Evolutionary conservation across 768 basidiomycete species (phyloP).

Genomic region (Termitomyces sp.): DNA sequence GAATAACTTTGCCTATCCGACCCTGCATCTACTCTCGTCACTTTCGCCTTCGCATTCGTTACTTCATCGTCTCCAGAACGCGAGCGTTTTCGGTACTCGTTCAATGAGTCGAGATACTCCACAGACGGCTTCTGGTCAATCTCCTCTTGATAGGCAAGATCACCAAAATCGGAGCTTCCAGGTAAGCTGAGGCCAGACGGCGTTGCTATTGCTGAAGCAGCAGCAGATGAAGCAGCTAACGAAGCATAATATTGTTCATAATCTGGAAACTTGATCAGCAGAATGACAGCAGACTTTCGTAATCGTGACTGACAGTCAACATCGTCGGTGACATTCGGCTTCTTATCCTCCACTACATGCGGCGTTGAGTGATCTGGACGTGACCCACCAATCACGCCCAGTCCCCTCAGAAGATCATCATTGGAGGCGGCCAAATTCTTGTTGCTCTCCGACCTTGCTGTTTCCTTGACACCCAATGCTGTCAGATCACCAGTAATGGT

Average conservation of each 20-base stretch:
- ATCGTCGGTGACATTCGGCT: constrained; percentile 42
- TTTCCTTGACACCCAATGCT: constrained; percentile 75
- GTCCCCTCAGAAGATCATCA: constrained; percentile 68
- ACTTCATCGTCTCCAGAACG: constrained; percentile 60
- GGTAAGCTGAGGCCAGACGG: constrained; percentile 48
- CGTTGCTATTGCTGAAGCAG: constrained; percentile 55
- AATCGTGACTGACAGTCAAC: constrained; percentile 54
- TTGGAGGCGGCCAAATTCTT: constrained; percentile 38
- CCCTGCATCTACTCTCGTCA: constrained; percentile 35
- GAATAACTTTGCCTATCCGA: constrained; percentile 19
- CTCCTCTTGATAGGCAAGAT: constrained; percentile 53
- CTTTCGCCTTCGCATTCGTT: constrained; percentile 27
- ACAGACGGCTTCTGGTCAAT: constrained; percentile 65
- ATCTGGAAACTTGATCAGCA: constrained; percentile 33
- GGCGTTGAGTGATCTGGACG: constrained; percentile 20
- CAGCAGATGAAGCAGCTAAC: constrained; percentile 53
- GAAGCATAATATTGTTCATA: constrained; percentile 84
- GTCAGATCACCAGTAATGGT: constrained; percentile 93
- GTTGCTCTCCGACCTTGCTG: constrained; percentile 41
- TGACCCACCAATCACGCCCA: constrained; percentile 55
- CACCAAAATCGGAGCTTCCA: constrained; percentile 44
- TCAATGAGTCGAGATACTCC: constrained; percentile 63
- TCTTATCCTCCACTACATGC: constrained; percentile 19
- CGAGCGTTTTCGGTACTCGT: constrained; percentile 71
- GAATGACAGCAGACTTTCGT: neutral